Percentiles rank a stretch among this genome's conserved stretches.
phyloP scores from a whole-genome alignment of 805 yeast species.

The Kodamaea kaohsiungensis region DNA sequence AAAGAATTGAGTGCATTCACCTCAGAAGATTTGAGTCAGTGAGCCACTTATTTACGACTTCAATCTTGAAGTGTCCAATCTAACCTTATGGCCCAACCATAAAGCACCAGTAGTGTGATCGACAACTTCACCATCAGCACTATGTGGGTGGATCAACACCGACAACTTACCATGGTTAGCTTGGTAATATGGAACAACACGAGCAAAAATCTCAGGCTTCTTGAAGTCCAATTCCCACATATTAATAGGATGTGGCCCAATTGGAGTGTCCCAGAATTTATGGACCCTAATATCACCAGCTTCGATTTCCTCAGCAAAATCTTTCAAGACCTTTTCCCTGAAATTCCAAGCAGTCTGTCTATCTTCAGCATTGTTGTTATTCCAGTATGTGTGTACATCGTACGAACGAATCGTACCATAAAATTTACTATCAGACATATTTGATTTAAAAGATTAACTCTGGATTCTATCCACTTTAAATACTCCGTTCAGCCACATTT shows the following conservation, averaged over 20 bases:
- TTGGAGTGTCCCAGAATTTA: conserved; percentile 46
- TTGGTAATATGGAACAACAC: conserved; percentile 52
- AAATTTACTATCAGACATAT: conserved; percentile 3
- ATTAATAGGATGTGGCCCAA: conserved; percentile 60
- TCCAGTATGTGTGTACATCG: conserved; percentile 59
- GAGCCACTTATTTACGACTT: not conserved
- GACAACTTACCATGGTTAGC: conserved; percentile 52
- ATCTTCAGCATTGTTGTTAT: conserved; percentile 34
- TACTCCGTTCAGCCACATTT: not conserved
- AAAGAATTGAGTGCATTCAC: too few species aligned
- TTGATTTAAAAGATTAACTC: conserved; percentile 7
- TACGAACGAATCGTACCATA: conserved; percentile 34
- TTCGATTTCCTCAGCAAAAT: conserved; percentile 44
- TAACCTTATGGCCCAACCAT: conserved; percentile 54
- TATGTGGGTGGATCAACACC: conserved; percentile 56
- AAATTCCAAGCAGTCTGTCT: conserved; percentile 35
- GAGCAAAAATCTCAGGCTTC: conserved; percentile 45
- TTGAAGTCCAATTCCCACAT: conserved; percentile 61
- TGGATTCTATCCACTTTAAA: not conserved
- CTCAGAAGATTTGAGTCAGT: too few species aligned
- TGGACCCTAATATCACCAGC: conserved; percentile 43
- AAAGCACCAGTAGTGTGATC: conserved; percentile 59
- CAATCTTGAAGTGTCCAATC: conserved; percentile 21
- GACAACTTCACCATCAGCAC: conserved; percentile 37
- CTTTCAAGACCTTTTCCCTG: conserved; percentile 39